phyloP scores from a whole-genome alignment of 306 rosid species.

The Fragaria nilgerrensis region DNA sequence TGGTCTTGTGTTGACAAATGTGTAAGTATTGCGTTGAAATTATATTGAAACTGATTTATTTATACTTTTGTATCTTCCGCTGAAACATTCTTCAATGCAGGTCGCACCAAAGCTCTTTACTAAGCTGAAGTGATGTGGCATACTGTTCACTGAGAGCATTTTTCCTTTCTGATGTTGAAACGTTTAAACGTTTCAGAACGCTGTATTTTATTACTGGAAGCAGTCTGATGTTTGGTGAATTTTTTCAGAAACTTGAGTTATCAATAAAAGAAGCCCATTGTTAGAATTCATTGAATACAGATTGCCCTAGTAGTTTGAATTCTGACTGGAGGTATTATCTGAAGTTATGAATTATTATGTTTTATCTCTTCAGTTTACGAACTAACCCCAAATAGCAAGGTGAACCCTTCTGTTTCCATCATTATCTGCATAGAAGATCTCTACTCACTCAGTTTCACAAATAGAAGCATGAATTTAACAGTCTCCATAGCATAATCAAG shows the following conservation, averaged over 20 bases:
- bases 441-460: too few relatives aligned
- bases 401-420: too few relatives aligned
- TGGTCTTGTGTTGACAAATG: conserved; percentile 96
- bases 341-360: too few relatives aligned
- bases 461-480: too few relatives aligned
- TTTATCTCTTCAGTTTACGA: too few relatives aligned
- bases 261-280: conserved; percentile 31
- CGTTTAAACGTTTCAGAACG: conserved; percentile 22
- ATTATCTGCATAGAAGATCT: too few relatives aligned
- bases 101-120: conserved; percentile 71
- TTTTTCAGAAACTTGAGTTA: conserved; percentile 36
- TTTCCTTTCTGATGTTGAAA: conserved; percentile 25
- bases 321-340: background rate
- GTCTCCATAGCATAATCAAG: too few relatives aligned
- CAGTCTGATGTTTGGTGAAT: conserved; percentile 22
- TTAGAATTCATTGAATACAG: background rate
- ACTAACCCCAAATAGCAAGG: too few relatives aligned
- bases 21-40: conserved; percentile 48
- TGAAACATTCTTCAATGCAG: conserved; percentile 46
- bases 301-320: background rate
- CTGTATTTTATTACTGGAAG: conserved; percentile 18
- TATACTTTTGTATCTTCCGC: conserved; percentile 1
- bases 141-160: conserved; percentile 9
- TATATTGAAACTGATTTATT: conserved; percentile 1
- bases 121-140: conserved; percentile 56